These are phyloP conservation scores for Colletotrichum salicis DNA, from an alignment of 2,329 filamentous ascomycete genomes.

Conservation along the genomic window DNA sequence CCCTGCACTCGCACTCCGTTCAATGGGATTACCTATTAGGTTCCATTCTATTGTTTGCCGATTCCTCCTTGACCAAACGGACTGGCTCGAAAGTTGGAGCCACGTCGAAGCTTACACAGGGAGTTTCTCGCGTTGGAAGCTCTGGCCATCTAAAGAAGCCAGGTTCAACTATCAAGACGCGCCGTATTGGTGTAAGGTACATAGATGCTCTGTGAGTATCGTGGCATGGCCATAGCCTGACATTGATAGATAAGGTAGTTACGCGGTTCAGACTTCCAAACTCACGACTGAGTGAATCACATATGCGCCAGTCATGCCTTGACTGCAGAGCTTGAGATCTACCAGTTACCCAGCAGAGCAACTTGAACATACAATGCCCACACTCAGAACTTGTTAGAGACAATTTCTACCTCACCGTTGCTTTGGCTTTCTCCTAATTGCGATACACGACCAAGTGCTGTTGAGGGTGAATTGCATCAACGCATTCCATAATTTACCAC, in stretches of 20 bases:
- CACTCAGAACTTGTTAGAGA: not conserved
- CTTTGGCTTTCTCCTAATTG: no score
- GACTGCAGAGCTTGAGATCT: no score
- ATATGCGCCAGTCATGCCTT: no score
- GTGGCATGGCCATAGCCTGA: no score
- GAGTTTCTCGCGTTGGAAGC: not conserved
- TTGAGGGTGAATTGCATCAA: no score
- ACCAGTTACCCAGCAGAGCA: no score
- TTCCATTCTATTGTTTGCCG: not conserved
- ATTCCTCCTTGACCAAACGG: not conserved
- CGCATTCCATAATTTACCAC: no score
- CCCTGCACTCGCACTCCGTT: not conserved
- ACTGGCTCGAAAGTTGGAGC: not conserved
- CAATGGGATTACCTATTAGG: not conserved
- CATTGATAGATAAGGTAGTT: no score
- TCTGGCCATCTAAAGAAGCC: not conserved
- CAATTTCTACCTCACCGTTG: not conserved
- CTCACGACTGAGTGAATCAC: no score
- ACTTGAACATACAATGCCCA: not conserved
- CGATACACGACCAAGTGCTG: not conserved
- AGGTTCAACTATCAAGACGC: not conserved
- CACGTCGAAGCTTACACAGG: not conserved
- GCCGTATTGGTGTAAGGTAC: no score
- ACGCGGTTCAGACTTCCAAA: no score
- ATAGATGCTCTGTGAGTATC: no score